Base-by-base conservation (phyloP, 768 basidiomycete species). In the Trametes coccinea region DNA sequence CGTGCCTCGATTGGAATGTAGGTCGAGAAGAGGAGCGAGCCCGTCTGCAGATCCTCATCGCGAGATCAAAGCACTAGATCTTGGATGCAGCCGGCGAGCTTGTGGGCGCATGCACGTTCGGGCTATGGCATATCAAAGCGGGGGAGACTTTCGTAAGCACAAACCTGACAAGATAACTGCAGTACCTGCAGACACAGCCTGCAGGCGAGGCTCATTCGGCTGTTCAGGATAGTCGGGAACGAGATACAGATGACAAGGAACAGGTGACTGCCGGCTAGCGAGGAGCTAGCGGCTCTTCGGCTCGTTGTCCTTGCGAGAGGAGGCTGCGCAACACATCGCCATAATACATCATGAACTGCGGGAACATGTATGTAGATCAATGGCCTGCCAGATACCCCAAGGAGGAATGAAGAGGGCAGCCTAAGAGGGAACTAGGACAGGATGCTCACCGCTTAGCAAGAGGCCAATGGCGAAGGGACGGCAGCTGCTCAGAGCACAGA, bases 51-150 rank as follows among this genome's bases (percentile, higher is more conserved):
- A 58, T 60, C 54, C 31, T 29, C 37, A 30, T 51, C 41, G 33
- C 10, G 16, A 44, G 48, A 61, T 45, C 54, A 48, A 5, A 9
- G 41, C 11, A 34, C 37, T 22, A 43, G 55, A 47, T 52, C 33
- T 30, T 27, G 33, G 50, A 33, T 11, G 5, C 43, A 56, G 22
- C 43, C 41, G 16, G 55, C 16, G 34, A 22, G 51, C 22, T 56
- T 62, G 61, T 62, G 61, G 55, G 61, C 51, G 60, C 54, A 29
- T 31, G 27, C 30, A 14, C 10, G 27, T 49, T n/a, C 27, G 17
- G 29, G 29, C 30, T 49, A 22, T n/a, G 14, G 5, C 11, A 31
- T 13, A 27, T n/a, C 4, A 11, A 11, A n/a, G 46, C 27, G 17
- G 44, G 44, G 14, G 44, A 9, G 4, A 29, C 7, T 27, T 9